Evolutionary conservation across 352 stramenopile genomes (phyloP), one percentile per base, ranked within the genome.

Genomic region (Phytopythium aichiense): DNA sequence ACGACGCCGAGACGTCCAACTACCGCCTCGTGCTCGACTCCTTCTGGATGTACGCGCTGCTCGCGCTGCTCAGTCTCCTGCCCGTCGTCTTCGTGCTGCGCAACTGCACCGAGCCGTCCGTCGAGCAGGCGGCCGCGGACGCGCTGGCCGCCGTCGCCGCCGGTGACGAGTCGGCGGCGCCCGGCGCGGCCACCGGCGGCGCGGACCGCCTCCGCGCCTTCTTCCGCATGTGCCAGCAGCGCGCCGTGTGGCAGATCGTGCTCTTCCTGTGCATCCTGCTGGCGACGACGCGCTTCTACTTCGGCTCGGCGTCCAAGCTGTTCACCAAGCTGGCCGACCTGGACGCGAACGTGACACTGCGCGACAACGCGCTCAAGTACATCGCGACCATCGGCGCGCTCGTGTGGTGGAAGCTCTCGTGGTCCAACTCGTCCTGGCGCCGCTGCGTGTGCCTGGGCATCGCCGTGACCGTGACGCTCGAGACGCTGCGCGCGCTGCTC

Each of bases 201-300:
- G 65, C 54, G 12, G 72, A 67, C 45, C 67, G 67, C 28, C 67
- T 77, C 8, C 53, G 58, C 33, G 57, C 69, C 22, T 80, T 91
- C 63, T 81, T 88, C 57, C 73, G 79, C 52, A 87, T 91, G 79
- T 85, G 74, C 43, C 77, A 88, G 66, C 82, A 91, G 62, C 79
- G 79, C 25, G 79, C 82, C 51, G 71, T 91, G 68, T 91, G 82
- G 82, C 82, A 89, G 62, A 79, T 91, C 50, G 79, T 89, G 66
- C 67, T 89, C 40, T 91, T 89, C 66, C 61, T 89, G 60, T 84
- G 77, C 35, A 65, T 91, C 48, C 22, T 85, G 51, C 67, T 87
- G 58, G 65, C 71, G 4, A 75, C 75, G 15, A 84, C 77, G 22
- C 73, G 72, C 28, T 89, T 87, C 61, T 82, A 81, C 69, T 83